Percentiles rank a stretch among this genome's conserved stretches.
Conservation (phyloP, 208 protist species). For the Crithidia sp. region DNA sequence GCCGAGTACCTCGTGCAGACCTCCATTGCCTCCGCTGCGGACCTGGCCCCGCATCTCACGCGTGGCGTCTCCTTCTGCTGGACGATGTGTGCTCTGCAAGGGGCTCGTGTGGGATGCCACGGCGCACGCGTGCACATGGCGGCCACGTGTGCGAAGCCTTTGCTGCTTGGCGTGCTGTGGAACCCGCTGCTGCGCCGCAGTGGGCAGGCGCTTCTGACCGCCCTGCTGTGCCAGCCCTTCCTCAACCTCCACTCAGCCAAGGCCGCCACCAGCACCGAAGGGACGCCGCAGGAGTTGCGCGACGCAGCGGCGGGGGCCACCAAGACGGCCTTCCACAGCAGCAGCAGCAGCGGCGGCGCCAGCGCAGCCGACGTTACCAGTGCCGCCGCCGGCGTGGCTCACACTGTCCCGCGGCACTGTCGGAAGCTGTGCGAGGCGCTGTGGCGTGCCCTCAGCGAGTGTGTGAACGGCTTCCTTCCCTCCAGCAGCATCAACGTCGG, state of each 20-base stretch:
- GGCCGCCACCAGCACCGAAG: background rate
- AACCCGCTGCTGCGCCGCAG: conserved; percentile 25
- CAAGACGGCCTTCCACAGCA: background rate
- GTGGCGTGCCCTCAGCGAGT: conserved; percentile 27
- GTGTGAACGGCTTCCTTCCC: conserved; percentile 15
- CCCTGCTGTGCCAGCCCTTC: conserved; percentile 29
- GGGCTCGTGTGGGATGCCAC: conserved; percentile 11
- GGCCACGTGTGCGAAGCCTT: conserved; percentile 10
- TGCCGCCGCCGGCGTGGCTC: background rate
- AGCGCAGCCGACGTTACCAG: background rate
- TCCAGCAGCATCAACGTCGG: background rate
- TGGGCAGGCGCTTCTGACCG: conserved; percentile 24
- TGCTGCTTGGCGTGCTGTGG: conserved; percentile 31
- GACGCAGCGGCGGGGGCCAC: background rate
- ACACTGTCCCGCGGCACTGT: conserved; percentile 28
- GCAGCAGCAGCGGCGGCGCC: background rate
- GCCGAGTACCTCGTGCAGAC: conserved; percentile 24
- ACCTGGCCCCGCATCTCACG: background rate
- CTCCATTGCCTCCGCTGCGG: conserved; percentile 12
- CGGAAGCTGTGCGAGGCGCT: conserved; percentile 24
- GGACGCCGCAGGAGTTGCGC: background rate
- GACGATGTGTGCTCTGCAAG: conserved; percentile 17
- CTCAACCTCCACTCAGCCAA: background rate
- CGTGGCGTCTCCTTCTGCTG: conserved; percentile 18
- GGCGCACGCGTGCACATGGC: conserved; percentile 32